Evolutionary conservation across 768 basidiomycete species (phyloP), one percentile per base, ranked within the genome.

Genomic region (Roridomyces roridus): DNA sequence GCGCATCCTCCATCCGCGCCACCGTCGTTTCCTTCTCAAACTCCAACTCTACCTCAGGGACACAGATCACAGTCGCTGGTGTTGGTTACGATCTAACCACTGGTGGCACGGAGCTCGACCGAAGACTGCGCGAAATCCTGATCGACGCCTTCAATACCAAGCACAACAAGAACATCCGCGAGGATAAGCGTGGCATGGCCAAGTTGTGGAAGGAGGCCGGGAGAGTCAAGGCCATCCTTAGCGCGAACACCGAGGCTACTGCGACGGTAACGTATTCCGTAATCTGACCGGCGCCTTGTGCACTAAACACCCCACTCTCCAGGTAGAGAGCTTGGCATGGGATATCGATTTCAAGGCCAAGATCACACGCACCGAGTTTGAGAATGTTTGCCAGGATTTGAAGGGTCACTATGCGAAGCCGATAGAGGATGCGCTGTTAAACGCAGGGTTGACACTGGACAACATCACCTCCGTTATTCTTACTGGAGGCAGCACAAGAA

Each of bases 181-280:
- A 78, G 61, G 92, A 96, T 67, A 85, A 86, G 68, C 82, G 87
- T 51, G 96, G 89, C 2, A 90, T 97, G 88, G 91, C 92, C 5
- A 96, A 96, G 72, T 76, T 98, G 6, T 90, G 92, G 85, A 96
- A 96, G 70, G 97, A 99, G 73, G 93, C 96, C 1, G 85, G 84
- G 17, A 84, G 96, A 56, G 84, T 98, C 64, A 99, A 98, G 77
- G 81, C 87, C 8, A 90, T 99, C 62, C 74, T 99, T 57, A 97
- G 94, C 70, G 97, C 96, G 34, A 99, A 99, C 67, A 78, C 80
- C 14, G 95, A 96, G 28, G 89, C 89, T 7, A 77, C 73, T 35
- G 83, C 91, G 4, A 80, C 84, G 58, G 93, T 93, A 70, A 72
- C 85, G 34, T 60, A 46, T 65, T 47, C 46, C 17, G 36, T 44